Evolutionary conservation across 2,329 filamentous ascomycete genomes (phyloP).

Genomic region (Didymella arachidicola): DNA sequence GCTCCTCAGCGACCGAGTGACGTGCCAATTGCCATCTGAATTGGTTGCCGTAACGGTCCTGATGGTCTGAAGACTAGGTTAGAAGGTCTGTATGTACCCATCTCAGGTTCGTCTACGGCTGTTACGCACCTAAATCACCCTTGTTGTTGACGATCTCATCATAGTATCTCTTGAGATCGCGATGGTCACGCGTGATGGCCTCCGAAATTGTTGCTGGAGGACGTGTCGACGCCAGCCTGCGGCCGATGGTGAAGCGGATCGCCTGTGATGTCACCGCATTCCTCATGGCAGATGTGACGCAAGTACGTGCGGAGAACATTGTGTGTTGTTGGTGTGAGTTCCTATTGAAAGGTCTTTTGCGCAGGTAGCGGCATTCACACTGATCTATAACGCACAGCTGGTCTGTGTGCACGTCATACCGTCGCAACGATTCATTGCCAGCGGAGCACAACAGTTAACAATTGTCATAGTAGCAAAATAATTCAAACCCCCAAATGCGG

Average conservation of each 20-base stretch:
- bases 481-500: not conserved
- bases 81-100: not conserved
- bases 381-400: not conserved
- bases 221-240: constrained; percentile 10
- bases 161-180: constrained; percentile 54
- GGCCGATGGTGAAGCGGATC: not conserved
- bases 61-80: not conserved
- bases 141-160: constrained; percentile 50
- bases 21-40: constrained; percentile 63
- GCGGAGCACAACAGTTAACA: not conserved
- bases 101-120: constrained; percentile 29
- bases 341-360: too few relatives aligned
- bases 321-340: too few relatives aligned
- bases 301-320: not conserved
- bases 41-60: constrained; percentile 53
- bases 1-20: constrained; percentile 60
- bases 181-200: constrained; percentile 54
- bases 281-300: not conserved
- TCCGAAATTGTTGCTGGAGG: constrained; percentile 40
- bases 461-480: not conserved
- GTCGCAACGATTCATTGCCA: not conserved
- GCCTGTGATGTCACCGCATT: not conserved
- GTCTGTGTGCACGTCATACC: not conserved
- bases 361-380: not conserved
- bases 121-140: constrained; percentile 47